Conservation (phyloP, 2,329 filamentous ascomycete species). For the Thelonectria discophora region DNA sequence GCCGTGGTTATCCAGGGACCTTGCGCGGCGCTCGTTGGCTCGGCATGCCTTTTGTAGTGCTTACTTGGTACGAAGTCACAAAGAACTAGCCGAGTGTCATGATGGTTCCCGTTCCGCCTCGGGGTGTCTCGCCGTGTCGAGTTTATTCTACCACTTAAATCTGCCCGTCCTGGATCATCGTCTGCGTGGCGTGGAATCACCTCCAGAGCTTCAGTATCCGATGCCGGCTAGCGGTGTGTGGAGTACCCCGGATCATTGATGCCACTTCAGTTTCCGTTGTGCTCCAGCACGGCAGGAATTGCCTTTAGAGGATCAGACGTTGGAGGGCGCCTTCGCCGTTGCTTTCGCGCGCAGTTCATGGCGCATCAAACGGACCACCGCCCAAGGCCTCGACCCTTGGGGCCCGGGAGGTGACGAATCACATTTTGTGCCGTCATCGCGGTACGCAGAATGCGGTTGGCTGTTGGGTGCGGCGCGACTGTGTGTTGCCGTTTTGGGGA, state of each 20-base stretch:
- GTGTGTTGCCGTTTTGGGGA: conserved; percentile 22
- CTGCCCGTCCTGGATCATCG: too few relatives aligned
- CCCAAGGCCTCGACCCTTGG: conserved; percentile 19
- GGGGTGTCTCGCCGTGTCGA: conserved; percentile 8
- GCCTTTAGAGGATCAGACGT: too few relatives aligned
- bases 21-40: not conserved
- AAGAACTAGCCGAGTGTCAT: not conserved
- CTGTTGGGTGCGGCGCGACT: conserved; percentile 22
- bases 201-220: too few relatives aligned
- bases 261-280: not conserved
- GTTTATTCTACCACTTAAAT: not conserved
- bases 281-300: not conserved
- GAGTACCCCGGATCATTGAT: conserved; percentile 7
- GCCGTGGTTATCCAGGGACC: conserved; percentile 10
- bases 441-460: conserved; percentile 10
- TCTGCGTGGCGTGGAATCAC: too few relatives aligned
- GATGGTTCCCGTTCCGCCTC: conserved; percentile 8
- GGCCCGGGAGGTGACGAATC: conserved; percentile 36
- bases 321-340: conserved; percentile 1
- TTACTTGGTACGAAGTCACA: conserved; percentile 10
- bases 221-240: not conserved
- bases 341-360: conserved; percentile 15
- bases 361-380: conserved; percentile 10
- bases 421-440: conserved; percentile 29
- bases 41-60: not conserved